Base-by-base conservation (phyloP, 176 grass and related monocot species). In the Tuctoria greenei region DNA sequence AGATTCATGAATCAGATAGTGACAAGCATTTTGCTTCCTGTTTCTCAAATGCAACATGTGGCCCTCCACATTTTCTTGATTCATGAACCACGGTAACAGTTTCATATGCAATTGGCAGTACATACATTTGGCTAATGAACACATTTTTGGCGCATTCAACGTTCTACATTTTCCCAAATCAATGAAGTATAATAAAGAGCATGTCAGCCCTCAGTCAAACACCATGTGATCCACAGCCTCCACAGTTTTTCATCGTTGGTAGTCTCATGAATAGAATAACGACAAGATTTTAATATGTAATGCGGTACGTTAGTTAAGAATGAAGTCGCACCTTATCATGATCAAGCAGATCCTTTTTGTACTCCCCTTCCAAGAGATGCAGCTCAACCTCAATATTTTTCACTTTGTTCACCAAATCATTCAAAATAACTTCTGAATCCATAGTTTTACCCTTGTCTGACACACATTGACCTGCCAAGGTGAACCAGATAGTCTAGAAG, bases 341-440 rank as follows among this genome's bases (percentile, higher is more conserved):
- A 34, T 68, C 37, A 62, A 83, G 79, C 58, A 86, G 57, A 42
- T 86, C 81, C 6, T 88, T 92, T 55, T 88, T 52, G 25, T 90
- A 96, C 49, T 86, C 93, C 72, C 16, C 66, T 63, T 96, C 84
- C 71, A 96, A 40, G 27, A 72, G 36, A 15, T 75, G 75, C 71
- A 92, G 45, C 84, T 92, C 80, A 70, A 66, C 52, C 38, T 81
- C 77, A 16, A 79, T 47, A 13, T 13, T 66, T 61, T 57, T 82
- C 38, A 69, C 67, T 47, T 92, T 80, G 68, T 80, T 89, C 38
- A 34, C 61, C 65, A 85, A 56, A 54, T 49, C 81, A 76, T 85
- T 85, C 66, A 62, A 42, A 45, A 47, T 90, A 15, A 16, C 26
- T 77, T 89, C 83, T 64, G 83, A 71, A 25, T 87, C 79, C 15